Percentiles rank a stretch among this genome's conserved stretches.
These are phyloP conservation scores for Marasmius fiardii DNA, from an alignment of 1,284 basidiomycete species.

Conservation along the genomic window DNA sequence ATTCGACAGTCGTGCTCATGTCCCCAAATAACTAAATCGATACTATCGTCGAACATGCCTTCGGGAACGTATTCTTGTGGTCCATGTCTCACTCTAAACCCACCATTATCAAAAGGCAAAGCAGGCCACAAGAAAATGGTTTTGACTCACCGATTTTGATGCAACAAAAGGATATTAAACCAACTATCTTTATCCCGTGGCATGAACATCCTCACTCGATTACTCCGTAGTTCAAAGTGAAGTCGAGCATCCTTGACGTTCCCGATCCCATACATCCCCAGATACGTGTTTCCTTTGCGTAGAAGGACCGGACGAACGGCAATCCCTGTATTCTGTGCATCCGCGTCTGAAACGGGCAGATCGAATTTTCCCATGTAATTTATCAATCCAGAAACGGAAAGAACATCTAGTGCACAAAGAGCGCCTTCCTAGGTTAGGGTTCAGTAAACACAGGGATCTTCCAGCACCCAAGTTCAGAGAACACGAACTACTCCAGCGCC, in stretches of 20 bases:
- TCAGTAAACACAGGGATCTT: slow-evolving; percentile 1
- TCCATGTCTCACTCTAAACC: slow-evolving; percentile 82
- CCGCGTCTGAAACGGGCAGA: slow-evolving; percentile 60
- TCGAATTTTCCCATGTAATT: slow-evolving; percentile 97
- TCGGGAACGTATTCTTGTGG: slow-evolving; percentile 94
- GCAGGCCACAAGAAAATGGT: neutral
- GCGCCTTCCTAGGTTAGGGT: slow-evolving; percentile 81
- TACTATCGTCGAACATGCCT: slow-evolving; percentile 94
- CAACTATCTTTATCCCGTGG: slow-evolving; percentile 86
- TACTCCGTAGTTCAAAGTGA: slow-evolving; percentile 93
- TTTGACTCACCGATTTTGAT: slow-evolving; percentile 92
- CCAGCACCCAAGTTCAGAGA: neutral
- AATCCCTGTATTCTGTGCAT: slow-evolving; percentile 73
- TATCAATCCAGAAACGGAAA: slow-evolving; percentile 90
- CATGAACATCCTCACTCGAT: slow-evolving; percentile 95
- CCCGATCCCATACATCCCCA: slow-evolving; percentile 94
- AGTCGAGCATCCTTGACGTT: slow-evolving; percentile 96
- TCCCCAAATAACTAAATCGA: slow-evolving; percentile 95
- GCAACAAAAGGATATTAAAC: slow-evolving; percentile 94
- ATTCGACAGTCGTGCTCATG: slow-evolving; percentile 99
- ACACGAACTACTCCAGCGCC: slow-evolving; percentile 81
- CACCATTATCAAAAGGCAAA: neutral
- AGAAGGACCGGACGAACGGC: slow-evolving; percentile 88
- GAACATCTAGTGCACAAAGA: slow-evolving; percentile 90
- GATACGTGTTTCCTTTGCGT: slow-evolving; percentile 81